Conservation (phyloP, 2,329 filamentous ascomycete species). For the Fusarium chaquense region DNA sequence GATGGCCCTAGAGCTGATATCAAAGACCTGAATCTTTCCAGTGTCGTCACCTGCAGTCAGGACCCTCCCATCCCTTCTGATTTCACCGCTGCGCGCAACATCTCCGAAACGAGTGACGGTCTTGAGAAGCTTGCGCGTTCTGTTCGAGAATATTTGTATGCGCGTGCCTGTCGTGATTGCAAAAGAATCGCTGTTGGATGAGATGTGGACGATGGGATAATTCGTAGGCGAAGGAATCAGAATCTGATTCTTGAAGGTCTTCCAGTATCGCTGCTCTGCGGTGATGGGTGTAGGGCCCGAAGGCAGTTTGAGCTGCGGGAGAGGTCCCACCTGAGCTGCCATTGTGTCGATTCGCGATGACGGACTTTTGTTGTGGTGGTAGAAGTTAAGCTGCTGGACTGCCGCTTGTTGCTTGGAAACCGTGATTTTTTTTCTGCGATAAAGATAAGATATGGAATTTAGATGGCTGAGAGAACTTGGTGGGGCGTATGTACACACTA, state of each 20-base stretch:
- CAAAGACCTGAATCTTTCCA: constrained; percentile 94
- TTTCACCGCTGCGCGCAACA: constrained; percentile 88
- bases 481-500: neutral
- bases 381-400: constrained; percentile 16
- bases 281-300: constrained; percentile 85
- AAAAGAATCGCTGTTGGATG: constrained; percentile 80
- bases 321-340: constrained; percentile 86
- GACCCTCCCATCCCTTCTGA: constrained; percentile 88
- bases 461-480: constrained; percentile 40
- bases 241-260: constrained; percentile 90
- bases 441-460: constrained; percentile 44
- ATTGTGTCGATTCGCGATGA: constrained; percentile 61
- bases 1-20: constrained; percentile 87
- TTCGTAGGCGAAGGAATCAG: constrained; percentile 91
- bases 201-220: constrained; percentile 91
- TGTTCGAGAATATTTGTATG: constrained; percentile 92
- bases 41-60: constrained; percentile 92
- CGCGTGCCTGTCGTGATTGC: constrained; percentile 94
- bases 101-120: constrained; percentile 95
- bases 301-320: constrained; percentile 85
- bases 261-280: constrained; percentile 96
- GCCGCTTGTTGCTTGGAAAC: constrained; percentile 3
- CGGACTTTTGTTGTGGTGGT: constrained; percentile 33
- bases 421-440: constrained; percentile 46
- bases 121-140: constrained; percentile 91